Base-by-base conservation (phyloP, 2,329 filamentous ascomycete genomes). In the Neocucurbitaria cava region DNA sequence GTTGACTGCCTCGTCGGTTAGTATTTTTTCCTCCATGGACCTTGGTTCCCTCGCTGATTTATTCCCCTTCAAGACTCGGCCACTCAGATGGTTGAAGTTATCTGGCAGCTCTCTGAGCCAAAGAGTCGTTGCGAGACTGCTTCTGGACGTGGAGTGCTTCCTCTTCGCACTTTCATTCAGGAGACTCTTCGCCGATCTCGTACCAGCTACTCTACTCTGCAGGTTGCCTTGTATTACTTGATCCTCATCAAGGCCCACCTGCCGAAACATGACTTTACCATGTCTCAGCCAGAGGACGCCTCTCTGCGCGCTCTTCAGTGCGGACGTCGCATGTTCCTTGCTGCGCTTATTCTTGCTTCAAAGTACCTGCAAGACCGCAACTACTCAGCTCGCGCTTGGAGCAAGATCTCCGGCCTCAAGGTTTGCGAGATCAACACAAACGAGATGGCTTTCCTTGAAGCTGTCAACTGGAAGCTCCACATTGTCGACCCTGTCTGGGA, bases 351-450 rank as follows among this genome's bases (percentile, higher is more conserved):
- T 63, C 83, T 99, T 52, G 95, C 95, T 1, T 98, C 95, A 31
- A 99, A 99, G 81, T 99, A 98, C 74, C 82, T 99, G 42, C 95
- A 99, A 77, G 95, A 99, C 75, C 89, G 94, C 65, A 99, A 98
- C 79, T 99, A 96, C 78, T 98, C 95, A 13, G 92, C 95, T 44
- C 89, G 94, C 51, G 95, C 95, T 38, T 99, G 95, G 95, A 98
- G 94, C 77, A 98, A 96, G 82, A 99, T 99, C 66, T 98, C 95
- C 17, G 95, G 95, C n/a, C 82, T 99, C 52, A 92, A 91, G 73
- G 93, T 92, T 3, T 82, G 86, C 52, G 95, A 99, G 78, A 98
- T 99, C 77, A 98, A 98, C 78, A 89, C 92, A 71, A 98, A 98
- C 75, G 95, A 99, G 79, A 89, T 96, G 76, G 88, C 91, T 17